These are phyloP conservation scores for Aspergillus sp. DNA, from an alignment of 2,329 filamentous ascomycete genomes.

Conservation along the genomic window DNA sequence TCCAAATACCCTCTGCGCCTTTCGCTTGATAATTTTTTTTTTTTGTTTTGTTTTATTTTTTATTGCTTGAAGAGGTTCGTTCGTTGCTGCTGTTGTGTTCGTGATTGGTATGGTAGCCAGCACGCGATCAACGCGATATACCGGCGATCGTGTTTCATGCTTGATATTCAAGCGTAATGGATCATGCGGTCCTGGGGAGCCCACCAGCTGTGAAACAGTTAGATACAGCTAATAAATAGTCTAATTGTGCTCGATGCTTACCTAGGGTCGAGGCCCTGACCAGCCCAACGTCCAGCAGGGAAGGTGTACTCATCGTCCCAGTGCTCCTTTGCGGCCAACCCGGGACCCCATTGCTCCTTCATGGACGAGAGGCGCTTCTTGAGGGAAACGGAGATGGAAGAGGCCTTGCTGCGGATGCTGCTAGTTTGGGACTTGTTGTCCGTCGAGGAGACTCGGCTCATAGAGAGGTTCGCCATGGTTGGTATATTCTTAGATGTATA, in stretches of 20 bases:
- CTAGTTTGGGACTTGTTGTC: not conserved
- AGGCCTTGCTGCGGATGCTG: not conserved
- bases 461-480: not conserved
- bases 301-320: slow-evolving; percentile 15
- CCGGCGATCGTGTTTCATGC: too few species aligned
- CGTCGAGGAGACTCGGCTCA: not conserved
- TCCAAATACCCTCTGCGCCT: too few species aligned
- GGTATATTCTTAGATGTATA: not conserved
- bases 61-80: too few species aligned
- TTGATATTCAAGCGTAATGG: not conserved
- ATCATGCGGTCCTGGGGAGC: not conserved
- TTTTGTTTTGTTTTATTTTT: too few species aligned
- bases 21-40: too few species aligned
- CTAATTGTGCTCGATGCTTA: not conserved
- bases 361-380: slow-evolving; percentile 1
- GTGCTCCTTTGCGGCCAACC: not conserved
- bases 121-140: too few species aligned
- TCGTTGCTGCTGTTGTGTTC: too few species aligned
- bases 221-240: not conserved
- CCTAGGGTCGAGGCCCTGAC: slow-evolving; percentile 1
- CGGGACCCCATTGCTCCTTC: slow-evolving; percentile 7
- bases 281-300: slow-evolving; percentile 7
- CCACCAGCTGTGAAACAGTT: not conserved
- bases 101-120: too few species aligned
- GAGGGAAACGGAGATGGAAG: not conserved